Evolutionary conservation across 2,329 filamentous ascomycete genomes (phyloP), one percentile per base, ranked within the genome.

Genomic region (Sporothrix globosa): DNA sequence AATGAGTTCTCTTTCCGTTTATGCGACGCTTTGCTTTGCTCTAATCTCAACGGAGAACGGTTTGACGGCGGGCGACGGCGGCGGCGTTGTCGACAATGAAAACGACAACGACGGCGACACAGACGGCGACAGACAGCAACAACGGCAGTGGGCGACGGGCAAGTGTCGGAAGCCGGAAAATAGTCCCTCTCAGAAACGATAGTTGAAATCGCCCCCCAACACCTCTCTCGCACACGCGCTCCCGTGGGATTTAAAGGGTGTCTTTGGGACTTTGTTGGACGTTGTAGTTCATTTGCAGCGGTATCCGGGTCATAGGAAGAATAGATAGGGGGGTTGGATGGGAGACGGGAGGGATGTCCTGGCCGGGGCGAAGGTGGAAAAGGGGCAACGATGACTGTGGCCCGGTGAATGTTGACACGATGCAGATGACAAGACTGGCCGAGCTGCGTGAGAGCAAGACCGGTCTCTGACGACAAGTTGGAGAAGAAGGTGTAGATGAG

Each of bases 161-260:
- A 74, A 75, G 76, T 76, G 76, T 78, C 77, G 77, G 74, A 76
- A 76, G 75, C 73, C 70, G 72, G 72, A 71, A 73, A 74, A 75
- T 69, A 72, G 74, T 74, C 78, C 78, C 78, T 80, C 79, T 77
- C 81, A 83, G 83, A 81, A 70, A 83, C 82, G 84, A 87, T 86
- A 81, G 84, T 87, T 87, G 86, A 87, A 83, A 86, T 86, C 84
- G 84, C 80, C 72, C 73, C 73, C 81, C 82, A 78, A 74, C 81
- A 82, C 79, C 85, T 87, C 85, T 81, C 85, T 87, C 85, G 84
- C 85, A 82, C 85, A 84, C 85, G 83, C 84, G 83, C 84, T 88
- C 86, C 86, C 88, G 87, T 89, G 83, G 84, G 85, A 81, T 87
- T 90, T 87, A 90, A 90, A 90, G 88, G 85, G 87, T 89, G 87